These are phyloP conservation scores for Chlamydomonas reinhardtii DNA, from an alignment of 163 green algal genomes.

Conservation along the genomic window DNA sequence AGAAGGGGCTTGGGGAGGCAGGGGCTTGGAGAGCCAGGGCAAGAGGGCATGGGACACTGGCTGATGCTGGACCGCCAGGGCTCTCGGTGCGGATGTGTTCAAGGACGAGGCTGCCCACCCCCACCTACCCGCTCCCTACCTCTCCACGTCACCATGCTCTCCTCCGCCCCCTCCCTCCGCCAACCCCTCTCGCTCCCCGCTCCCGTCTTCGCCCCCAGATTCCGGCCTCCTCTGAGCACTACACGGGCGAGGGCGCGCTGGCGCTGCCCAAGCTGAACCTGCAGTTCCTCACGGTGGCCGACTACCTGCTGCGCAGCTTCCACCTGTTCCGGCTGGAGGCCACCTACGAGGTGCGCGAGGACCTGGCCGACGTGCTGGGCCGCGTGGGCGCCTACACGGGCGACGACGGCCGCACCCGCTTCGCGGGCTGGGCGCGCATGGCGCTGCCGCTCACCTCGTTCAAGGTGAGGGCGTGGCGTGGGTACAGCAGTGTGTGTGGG, in stretches of 20 bases:
- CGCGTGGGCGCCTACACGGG: slow-evolving; percentile 71
- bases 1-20: neutral
- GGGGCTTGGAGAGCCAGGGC: no score
- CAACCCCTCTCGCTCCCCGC: no score
- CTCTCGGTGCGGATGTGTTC: no score
- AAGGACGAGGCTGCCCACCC: no score
- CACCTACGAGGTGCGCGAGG: slow-evolving; percentile 88
- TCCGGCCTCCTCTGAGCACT: slow-evolving; percentile 54
- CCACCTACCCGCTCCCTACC: no score
- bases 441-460: slow-evolving; percentile 80
- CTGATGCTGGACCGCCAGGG: no score
- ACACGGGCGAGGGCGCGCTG: slow-evolving; percentile 78
- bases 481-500: neutral
- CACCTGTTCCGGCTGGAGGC: slow-evolving; percentile 95
- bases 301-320: slow-evolving; percentile 99
- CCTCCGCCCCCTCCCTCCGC: neutral
- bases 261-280: slow-evolving; percentile 98
- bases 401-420: slow-evolving; percentile 70
- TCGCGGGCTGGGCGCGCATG: slow-evolving; percentile 96
- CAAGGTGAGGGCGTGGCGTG: slow-evolving; percentile 40
- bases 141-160: no score
- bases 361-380: slow-evolving; percentile 83
- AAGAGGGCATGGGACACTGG: no score
- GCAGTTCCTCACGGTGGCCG: slow-evolving; percentile 95
- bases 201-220: no score